Evolutionary conservation across 78 protist species (phyloP), one percentile per base, ranked within the genome.

Genomic region (Planoprotostelium fungivorum): DNA sequence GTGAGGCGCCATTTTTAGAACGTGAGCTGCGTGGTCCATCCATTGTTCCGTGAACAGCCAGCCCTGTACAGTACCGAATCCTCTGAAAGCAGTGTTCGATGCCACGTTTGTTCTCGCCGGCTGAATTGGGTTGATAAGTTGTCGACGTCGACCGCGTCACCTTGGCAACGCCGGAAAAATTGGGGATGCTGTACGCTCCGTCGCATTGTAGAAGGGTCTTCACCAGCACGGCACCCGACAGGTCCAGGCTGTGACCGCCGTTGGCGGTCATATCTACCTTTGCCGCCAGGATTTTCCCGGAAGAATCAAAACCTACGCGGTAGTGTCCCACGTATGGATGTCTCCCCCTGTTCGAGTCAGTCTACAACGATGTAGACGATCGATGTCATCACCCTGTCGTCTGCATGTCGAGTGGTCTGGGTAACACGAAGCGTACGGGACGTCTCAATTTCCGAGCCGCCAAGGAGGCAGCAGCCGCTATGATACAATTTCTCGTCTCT

Each of bases 51-150:
- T 35, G 35, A 88, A 29, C 83, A 94, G 0, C 87, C 93, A 86
- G 39, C 95, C 98, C 87, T 98, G 99, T 28, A 99, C 98, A 51
- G 95, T 96, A 36, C 99, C 99, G 87, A 98, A 98, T 25, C 94
- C 94, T 34, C 98, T 90, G 92, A 97, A 97, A 29, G 99, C 99
- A 16, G 99, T 98, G 95, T 96, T 94, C 73, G 99, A 89, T 34
- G 97, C 94, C 36, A 38, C 38, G 93, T 98, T 94, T n/a, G 99
- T 97, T n/a, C 91, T 90, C 84, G 93, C 91, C 10, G 88, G 90
- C 73, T 51, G 73, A 51, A 51, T 25, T 51, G 73, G 73, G 73
- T 25, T 25, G 16, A 51, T 51, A 5, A 51, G 16, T 5, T 51
- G 73, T 25, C 5, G 16, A 51, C 16, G 5, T 16, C 16, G 5